Conservation (phyloP, 163 green algal species). For the Volvox carteri region DNA sequence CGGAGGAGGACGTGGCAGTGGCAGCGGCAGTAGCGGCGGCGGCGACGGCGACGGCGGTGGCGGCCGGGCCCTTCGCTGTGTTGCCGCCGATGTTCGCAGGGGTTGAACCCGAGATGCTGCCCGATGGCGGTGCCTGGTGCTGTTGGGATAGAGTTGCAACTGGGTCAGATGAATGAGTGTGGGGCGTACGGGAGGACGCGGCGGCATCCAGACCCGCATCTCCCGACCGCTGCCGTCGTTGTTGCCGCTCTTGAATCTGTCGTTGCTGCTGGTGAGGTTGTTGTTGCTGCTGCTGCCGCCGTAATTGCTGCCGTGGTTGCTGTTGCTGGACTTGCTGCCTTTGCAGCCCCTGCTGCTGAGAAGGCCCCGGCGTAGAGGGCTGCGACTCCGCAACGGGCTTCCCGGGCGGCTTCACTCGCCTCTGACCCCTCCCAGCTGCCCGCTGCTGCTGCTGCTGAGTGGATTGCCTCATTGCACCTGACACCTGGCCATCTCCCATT, state of each 20-base stretch:
- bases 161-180: neutral
- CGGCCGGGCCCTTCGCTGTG: neutral
- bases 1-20: neutral
- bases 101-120: neutral
- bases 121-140: neutral
- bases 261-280: neutral
- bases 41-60: no score
- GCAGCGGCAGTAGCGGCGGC: neutral
- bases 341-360: neutral
- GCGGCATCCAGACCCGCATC: neutral
- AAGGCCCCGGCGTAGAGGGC: neutral
- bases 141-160: neutral
- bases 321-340: neutral
- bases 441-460: no score
- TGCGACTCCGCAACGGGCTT: no score
- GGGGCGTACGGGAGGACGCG: no score
- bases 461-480: no score
- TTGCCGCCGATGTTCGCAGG: neutral
- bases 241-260: slow-evolving; percentile 1
- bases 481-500: no score
- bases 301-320: neutral
- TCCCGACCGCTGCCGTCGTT: neutral
- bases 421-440: neutral
- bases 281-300: neutral
- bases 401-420: neutral